Percentiles rank a stretch among this genome's conserved stretches.
Evolutionary conservation across 257 asterid genomes (phyloP).

Genomic region (Buddleja alternifolia): DNA sequence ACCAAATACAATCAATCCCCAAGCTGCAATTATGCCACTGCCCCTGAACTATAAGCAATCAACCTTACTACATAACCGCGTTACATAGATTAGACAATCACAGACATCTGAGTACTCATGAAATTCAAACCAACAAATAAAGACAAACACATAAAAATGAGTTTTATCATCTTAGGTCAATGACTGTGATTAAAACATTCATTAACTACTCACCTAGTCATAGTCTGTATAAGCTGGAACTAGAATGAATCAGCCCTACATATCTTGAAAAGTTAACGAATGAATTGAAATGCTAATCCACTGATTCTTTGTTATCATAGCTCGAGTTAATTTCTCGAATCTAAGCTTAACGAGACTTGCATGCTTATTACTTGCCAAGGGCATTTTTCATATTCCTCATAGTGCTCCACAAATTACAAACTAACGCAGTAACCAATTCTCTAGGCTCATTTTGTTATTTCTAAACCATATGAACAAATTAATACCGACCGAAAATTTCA

Average conservation of each 20-base stretch:
- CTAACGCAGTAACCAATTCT: slow-evolving; percentile 1
- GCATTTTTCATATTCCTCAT: slow-evolving; percentile 1
- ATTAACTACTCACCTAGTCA: background rate
- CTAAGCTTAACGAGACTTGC: background rate
- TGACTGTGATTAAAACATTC: background rate
- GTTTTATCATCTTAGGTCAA: background rate
- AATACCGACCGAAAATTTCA: slow-evolving; percentile 13
- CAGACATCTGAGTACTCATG: background rate
- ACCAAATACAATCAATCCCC: background rate
- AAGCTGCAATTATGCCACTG: background rate
- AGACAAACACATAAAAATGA: background rate
- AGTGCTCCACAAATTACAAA: background rate
- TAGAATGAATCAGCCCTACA: background rate
- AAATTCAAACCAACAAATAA: background rate
- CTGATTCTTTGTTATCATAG: background rate
- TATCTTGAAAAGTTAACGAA: background rate
- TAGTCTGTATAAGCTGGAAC: background rate
- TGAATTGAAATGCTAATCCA: background rate
- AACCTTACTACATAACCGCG: background rate
- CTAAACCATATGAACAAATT: slow-evolving; percentile 4
- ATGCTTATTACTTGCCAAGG: background rate
- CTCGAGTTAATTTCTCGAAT: background rate
- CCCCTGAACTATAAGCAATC: background rate
- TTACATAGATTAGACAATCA: background rate
- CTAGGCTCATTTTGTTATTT: background rate